These are phyloP conservation scores for Berkeleyomyces basicola DNA, from an alignment of 2,329 filamentous ascomycete species.

Conservation along the genomic window DNA sequence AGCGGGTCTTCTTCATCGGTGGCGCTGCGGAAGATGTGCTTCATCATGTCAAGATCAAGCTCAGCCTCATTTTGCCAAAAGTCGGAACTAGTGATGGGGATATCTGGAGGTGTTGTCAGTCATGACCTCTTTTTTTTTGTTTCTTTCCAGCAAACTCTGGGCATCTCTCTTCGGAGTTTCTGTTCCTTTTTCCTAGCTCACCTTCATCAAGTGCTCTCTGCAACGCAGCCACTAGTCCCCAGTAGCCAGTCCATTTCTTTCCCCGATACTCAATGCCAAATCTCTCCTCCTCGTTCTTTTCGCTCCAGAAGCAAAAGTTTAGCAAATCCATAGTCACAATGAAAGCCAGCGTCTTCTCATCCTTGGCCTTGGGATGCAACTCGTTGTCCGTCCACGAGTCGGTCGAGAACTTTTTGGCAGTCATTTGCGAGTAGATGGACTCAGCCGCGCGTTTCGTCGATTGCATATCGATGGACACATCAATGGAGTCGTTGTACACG, in stretches of 20 bases:
- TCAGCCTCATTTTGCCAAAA: conserved; percentile 70
- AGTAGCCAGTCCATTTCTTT: conserved; percentile 82
- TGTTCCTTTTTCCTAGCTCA: conserved; percentile 14
- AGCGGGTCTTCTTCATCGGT: conserved; percentile 80
- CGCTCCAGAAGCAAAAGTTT: conserved; percentile 96
- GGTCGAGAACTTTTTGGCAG: conserved; percentile 66
- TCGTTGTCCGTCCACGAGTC: conserved; percentile 78
- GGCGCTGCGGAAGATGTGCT: conserved; percentile 67
- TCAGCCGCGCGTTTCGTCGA: conserved; percentile 70
- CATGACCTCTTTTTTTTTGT: not conserved
- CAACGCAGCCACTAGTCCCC: conserved; percentile 76
- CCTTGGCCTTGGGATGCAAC: conserved; percentile 69
- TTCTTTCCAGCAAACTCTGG: not conserved
- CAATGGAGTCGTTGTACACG: conserved; percentile 82
- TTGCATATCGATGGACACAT: conserved; percentile 74
- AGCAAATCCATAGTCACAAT: conserved; percentile 95
- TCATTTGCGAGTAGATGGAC: conserved; percentile 66
- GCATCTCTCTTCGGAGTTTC: not conserved
- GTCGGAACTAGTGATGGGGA: conserved; percentile 73
- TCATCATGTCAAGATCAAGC: conserved; percentile 58
- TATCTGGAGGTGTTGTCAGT: conserved; percentile 33
- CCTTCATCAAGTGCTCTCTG: conserved; percentile 81
- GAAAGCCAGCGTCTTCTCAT: conserved; percentile 69
- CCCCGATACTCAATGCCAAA: conserved; percentile 73
- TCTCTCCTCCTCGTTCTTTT: conserved; percentile 47